phyloP scores from a whole-genome alignment of 129 eudicot genomes.

The Gnaphalium uliginosum region DNA sequence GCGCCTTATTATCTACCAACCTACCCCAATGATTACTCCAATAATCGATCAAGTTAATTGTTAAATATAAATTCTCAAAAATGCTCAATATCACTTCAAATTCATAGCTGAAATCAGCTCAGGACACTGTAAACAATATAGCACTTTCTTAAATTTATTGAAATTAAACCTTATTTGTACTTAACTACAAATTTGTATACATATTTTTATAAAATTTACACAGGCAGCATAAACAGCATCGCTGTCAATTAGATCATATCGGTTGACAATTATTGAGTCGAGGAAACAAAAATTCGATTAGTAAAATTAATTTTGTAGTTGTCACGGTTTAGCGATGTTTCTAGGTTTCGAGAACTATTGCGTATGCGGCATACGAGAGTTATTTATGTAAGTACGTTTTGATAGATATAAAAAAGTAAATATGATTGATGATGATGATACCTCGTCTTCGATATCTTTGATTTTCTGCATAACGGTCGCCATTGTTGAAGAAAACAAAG shows the following conservation, averaged over 20 bases:
- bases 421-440: conserved; percentile 22
- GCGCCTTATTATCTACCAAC: not conserved
- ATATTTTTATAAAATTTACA: not conserved
- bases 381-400: not conserved
- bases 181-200: not conserved
- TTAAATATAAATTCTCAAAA: not conserved
- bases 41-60: not conserved
- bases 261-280: not conserved
- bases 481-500: conserved; percentile 44
- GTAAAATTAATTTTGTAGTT: not conserved
- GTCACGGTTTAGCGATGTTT: conserved; percentile 22
- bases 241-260: conserved; percentile 20
- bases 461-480: conserved; percentile 99
- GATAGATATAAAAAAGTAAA: not conserved
- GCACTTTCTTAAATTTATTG: not conserved
- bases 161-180: conserved; percentile 12
- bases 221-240: conserved; percentile 1
- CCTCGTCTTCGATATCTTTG: conserved; percentile 99
- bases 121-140: not conserved
- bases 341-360: conserved; percentile 30
- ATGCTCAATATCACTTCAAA: not conserved
- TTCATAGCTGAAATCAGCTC: conserved; percentile 1
- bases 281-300: conserved; percentile 8
- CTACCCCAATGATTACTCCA: not conserved
- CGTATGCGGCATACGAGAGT: not conserved